A percentile compares a stretch with the other conserved stretches of the same genome.
These are phyloP conservation scores for Geosmithia morbida DNA, from an alignment of 2,329 filamentous ascomycete genomes.

Conservation along the genomic window DNA sequence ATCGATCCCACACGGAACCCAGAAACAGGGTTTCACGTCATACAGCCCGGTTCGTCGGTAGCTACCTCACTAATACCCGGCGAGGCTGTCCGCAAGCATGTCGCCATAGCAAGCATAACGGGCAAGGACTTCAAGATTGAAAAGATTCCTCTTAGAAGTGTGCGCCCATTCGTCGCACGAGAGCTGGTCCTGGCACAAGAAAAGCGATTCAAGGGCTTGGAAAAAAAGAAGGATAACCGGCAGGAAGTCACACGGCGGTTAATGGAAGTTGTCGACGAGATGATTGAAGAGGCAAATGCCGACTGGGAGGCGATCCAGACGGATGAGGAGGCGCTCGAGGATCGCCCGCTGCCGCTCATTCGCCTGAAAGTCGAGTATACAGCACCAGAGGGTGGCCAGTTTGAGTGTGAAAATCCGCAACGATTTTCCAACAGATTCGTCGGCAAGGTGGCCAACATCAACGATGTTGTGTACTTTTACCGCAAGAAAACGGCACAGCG, in stretches of 20 bases:
- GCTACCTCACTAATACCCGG: constrained; percentile 84
- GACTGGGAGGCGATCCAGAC: constrained; percentile 74
- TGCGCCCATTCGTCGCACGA: constrained; percentile 78
- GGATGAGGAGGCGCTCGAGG: constrained; percentile 41
- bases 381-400: constrained; percentile 69
- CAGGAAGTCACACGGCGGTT: constrained; percentile 66
- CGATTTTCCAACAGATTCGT: constrained; percentile 88
- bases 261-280: constrained; percentile 63
- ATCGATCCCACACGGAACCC: constrained; percentile 75
- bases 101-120: constrained; percentile 71
- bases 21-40: constrained; percentile 85
- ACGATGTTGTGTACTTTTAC: constrained; percentile 88
- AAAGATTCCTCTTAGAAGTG: constrained; percentile 70
- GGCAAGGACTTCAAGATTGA: constrained; percentile 71
- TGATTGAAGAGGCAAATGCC: constrained; percentile 72
- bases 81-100: constrained; percentile 82
- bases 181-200: constrained; percentile 70
- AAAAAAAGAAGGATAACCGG: constrained; percentile 71
- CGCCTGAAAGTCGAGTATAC: constrained; percentile 85
- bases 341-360: constrained; percentile 65
- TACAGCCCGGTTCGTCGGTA: constrained; percentile 93
- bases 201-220: constrained; percentile 60
- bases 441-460: constrained; percentile 82
- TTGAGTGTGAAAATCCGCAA: constrained; percentile 89
- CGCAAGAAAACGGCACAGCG: constrained; percentile 60